Evolutionary conservation across 2,329 filamentous ascomycete genomes (phyloP).

Genomic region (Ophiosphaerella korrae): DNA sequence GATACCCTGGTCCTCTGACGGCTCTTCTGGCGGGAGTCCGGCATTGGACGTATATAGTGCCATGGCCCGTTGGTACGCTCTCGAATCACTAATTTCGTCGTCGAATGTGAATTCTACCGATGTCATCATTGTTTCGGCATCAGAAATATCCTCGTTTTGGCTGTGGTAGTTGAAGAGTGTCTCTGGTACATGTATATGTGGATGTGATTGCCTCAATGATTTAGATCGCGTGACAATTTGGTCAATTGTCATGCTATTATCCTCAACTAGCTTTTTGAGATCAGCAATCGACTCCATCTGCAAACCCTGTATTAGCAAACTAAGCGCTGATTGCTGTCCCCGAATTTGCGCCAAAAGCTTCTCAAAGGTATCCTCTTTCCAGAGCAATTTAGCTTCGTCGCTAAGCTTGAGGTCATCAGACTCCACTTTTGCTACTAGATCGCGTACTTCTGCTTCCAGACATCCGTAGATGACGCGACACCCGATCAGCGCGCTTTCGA

Average conservation of each 20-base stretch:
- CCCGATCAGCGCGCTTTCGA: constrained; percentile 40
- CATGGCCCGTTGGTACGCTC: constrained; percentile 39
- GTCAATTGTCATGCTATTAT: constrained; percentile 36
- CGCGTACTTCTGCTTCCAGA: constrained; percentile 38
- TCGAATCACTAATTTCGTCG: constrained; percentile 39
- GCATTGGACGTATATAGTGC: constrained; percentile 17
- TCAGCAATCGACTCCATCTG: constrained; percentile 44
- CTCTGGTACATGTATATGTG: constrained; percentile 33
- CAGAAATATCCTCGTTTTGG: constrained; percentile 7
- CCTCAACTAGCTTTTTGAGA: constrained; percentile 34
- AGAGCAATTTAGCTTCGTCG: constrained; percentile 34
- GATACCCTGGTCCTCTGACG: too few relatives aligned
- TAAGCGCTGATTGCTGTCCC: constrained; percentile 41
- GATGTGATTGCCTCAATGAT: constrained; percentile 33
- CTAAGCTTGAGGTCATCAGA: constrained; percentile 27
- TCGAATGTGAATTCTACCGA: constrained; percentile 40
- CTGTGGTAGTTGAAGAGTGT: constrained; percentile 26
- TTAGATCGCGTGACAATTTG: constrained; percentile 32
- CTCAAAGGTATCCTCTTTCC: constrained; percentile 43
- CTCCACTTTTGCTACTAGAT: constrained; percentile 26
- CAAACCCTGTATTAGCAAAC: constrained; percentile 39
- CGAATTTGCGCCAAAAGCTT: constrained; percentile 42
- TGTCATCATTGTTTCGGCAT: constrained; percentile 23
- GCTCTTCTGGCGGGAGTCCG: constrained; percentile 18
- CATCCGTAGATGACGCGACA: constrained; percentile 41